Percentiles rank a stretch among this genome's conserved stretches.
These are phyloP conservation scores for Trypanosoma congolense DNA, from an alignment of 208 protist species.

Conservation along the genomic window DNA sequence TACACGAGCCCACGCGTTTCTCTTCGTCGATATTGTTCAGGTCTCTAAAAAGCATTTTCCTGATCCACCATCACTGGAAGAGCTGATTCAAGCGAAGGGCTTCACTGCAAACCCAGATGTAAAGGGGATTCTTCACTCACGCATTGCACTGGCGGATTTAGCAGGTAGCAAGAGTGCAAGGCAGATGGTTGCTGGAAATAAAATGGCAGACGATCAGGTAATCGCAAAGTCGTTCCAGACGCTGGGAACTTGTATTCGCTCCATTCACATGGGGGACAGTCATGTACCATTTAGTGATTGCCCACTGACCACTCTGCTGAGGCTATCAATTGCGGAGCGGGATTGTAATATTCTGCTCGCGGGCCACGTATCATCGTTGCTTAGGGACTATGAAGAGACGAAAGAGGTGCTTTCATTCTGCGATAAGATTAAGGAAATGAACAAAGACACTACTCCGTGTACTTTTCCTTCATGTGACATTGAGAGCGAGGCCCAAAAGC, in stretches of 20 bases:
- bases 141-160: constrained; percentile 95
- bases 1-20: constrained; percentile 86
- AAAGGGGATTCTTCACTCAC: constrained; percentile 79
- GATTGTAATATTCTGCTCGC: constrained; percentile 79
- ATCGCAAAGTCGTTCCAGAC: constrained; percentile 90
- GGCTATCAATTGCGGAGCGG: constrained; percentile 58
- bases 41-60: constrained; percentile 28
- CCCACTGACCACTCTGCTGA: constrained; percentile 92
- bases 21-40: constrained; percentile 89
- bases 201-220: constrained; percentile 85
- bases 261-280: constrained; percentile 64
- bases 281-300: constrained; percentile 89
- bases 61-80: constrained; percentile 26
- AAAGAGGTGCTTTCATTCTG: constrained; percentile 85
- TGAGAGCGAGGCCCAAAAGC: constrained; percentile 48
- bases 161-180: constrained; percentile 92
- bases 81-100: constrained; percentile 52
- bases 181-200: constrained; percentile 73
- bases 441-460: constrained; percentile 42
- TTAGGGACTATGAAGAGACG: constrained; percentile 56
- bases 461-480: constrained; percentile 58
- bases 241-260: constrained; percentile 82
- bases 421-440: constrained; percentile 83
- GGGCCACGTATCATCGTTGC: constrained; percentile 68
- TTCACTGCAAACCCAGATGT: constrained; percentile 34